These are phyloP conservation scores for Parathielavia appendiculata DNA, from an alignment of 495 filamentous ascomycete genomes.

Conservation along the genomic window DNA sequence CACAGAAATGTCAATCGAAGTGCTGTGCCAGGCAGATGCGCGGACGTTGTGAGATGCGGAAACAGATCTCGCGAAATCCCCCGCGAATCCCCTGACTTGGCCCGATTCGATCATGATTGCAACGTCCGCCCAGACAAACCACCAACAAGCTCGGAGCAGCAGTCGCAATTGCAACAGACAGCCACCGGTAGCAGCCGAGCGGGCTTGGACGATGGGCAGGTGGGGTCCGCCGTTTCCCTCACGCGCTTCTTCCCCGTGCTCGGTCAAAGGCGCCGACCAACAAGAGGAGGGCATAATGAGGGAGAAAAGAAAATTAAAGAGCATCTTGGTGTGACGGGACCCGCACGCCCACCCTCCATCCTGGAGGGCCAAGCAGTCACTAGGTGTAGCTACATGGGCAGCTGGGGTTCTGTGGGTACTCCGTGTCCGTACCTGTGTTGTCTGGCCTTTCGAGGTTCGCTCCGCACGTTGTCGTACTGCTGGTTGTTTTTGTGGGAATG, in stretches of 20 bases:
- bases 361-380: slow-evolving; percentile 14
- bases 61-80: slow-evolving; percentile 30
- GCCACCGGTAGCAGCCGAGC: slow-evolving; percentile 33
- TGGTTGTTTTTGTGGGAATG: background rate
- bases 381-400: slow-evolving; percentile 7
- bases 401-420: background rate
- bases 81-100: slow-evolving; percentile 33
- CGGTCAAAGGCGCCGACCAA: slow-evolving; percentile 15
- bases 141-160: slow-evolving; percentile 19
- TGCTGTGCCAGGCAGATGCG: slow-evolving; percentile 13
- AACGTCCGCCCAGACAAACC: slow-evolving; percentile 30
- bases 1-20: background rate
- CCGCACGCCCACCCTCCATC: slow-evolving; percentile 9
- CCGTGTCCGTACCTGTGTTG: background rate
- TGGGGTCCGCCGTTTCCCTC: slow-evolving; percentile 18
- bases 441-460: background rate
- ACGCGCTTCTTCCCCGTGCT: background rate
- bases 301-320: slow-evolving; percentile 24
- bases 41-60: slow-evolving; percentile 17
- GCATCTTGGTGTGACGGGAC: slow-evolving; percentile 22
- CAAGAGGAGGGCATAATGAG: slow-evolving; percentile 15
- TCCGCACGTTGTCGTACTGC: background rate
- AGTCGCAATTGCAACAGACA: slow-evolving; percentile 29
- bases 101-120: slow-evolving; percentile 38
- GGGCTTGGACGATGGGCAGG: slow-evolving; percentile 13